Base-by-base conservation (phyloP, 305 asterid species). In the Fraxinus floribunda region DNA sequence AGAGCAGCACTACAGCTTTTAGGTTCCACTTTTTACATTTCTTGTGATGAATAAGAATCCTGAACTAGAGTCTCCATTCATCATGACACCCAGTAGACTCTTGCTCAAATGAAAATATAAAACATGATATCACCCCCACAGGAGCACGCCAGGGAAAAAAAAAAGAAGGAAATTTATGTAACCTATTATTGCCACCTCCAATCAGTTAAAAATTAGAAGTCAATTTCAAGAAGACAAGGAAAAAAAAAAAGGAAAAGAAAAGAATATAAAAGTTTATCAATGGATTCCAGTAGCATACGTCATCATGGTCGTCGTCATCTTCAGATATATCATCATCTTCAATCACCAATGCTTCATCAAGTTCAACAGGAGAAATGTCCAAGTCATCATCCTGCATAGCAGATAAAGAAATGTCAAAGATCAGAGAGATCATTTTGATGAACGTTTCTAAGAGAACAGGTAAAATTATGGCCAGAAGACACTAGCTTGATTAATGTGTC, bases 281-380 rank as follows among this genome's bases (percentile, higher is more conserved):
- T 36, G 18, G 60, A 82, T 39, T 41, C 29, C 7, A 73, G 76
- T 41, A 81, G 85, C 92, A 78, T 92, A 94, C 99, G 86, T 92
- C 97, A 80, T 95, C 97, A 84, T 86, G 91, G 84, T 94, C 99
- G 3, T 95, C 34, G 34, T 30, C 97, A 2, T 94, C 98, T 84
- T 96, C 98, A 9, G 98, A 97, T 36, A 97, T 88, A 85, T 97
- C 98, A 79, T 94, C 99, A 87, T 95, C 97, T 87, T 95, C 98
- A 87, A 97, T 97, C 87, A 97, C 97, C 92, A 94, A 89, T 72
- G 97, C 94, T 77, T 93, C 98, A 71, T 95, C 98, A 83, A 94
- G 89, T 83, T 93, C 98, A 34, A 92, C 92, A 26, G 98, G 97
- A 52, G 98, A 92, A 76, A 91, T 90, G 79, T 90, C 97, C 88